Evolutionary conservation across 176 grass and related monocot species (phyloP).

Genomic region (Oryza meridionalis): DNA sequence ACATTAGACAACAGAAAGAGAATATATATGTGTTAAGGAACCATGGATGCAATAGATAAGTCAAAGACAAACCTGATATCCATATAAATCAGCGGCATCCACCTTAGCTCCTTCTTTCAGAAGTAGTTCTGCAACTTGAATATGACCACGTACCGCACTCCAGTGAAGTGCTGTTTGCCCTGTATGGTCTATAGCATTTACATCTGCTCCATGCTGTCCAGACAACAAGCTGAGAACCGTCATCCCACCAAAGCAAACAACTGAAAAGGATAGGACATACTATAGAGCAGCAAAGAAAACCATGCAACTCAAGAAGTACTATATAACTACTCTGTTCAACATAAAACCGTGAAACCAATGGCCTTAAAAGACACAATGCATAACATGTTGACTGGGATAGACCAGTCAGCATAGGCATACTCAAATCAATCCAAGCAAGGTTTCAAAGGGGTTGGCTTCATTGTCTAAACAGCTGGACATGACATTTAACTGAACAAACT

Average conservation of each 20-base stretch:
- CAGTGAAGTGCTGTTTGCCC: constrained; percentile 94
- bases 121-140: constrained; percentile 86
- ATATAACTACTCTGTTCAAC: constrained; percentile 10
- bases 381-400: not conserved
- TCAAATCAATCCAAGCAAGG: constrained; percentile 2
- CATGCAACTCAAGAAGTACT: not conserved
- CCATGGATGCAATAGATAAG: not conserved
- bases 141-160: constrained; percentile 86
- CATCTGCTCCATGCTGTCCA: constrained; percentile 87
- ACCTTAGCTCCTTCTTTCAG: constrained; percentile 94
- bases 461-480: constrained; percentile 18
- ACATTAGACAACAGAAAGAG: not conserved
- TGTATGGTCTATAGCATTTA: constrained; percentile 85
- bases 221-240: constrained; percentile 18
- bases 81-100: constrained; percentile 84
- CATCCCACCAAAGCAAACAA: constrained; percentile 29
- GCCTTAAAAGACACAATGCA: not conserved
- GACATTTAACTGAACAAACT: not conserved
- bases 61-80: constrained; percentile 73
- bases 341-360: not conserved
- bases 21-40: constrained; percentile 1
- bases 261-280: not conserved
- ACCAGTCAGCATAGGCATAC: not conserved
- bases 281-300: not conserved
- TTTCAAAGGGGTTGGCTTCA: not conserved